phyloP scores from a whole-genome alignment of 2,329 filamentous ascomycete genomes.

The Waltergamsia citrina region DNA sequence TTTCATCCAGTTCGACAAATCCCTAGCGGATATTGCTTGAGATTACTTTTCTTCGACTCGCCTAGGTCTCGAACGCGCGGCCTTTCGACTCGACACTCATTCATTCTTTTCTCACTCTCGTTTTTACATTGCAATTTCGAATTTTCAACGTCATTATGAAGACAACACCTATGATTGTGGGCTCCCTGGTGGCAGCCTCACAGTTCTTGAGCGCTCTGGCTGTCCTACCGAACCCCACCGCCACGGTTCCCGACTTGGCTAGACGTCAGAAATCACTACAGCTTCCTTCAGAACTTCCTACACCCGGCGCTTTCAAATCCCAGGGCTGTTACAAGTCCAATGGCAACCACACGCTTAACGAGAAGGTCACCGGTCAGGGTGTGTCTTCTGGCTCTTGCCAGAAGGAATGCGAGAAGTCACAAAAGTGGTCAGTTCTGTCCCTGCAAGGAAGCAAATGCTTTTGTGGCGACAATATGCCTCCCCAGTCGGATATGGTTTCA shows the following conservation, averaged over 20 bases:
- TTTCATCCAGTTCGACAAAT: no score
- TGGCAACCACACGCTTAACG: slow-evolving; percentile 25
- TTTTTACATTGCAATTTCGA: no score
- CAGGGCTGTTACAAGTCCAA: slow-evolving; percentile 41
- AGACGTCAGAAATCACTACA: slow-evolving; percentile 13
- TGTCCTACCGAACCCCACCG: slow-evolving; percentile 5
- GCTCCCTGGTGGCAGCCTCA: slow-evolving; percentile 18
- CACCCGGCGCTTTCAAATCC: slow-evolving; percentile 25
- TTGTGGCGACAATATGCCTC: slow-evolving; percentile 63
- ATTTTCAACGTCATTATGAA: slow-evolving; percentile 19
- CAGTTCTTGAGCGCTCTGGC: slow-evolving; percentile 12
- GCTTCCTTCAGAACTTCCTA: slow-evolving; percentile 24
- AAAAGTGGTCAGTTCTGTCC: slow-evolving; percentile 49
- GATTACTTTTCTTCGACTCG: background rate
- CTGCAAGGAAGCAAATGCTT: slow-evolving; percentile 53
- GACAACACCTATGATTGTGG: slow-evolving; percentile 15
- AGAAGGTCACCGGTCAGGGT: slow-evolving; percentile 8
- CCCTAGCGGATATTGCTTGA: no score
- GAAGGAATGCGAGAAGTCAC: slow-evolving; percentile 24
- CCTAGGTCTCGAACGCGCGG: background rate
- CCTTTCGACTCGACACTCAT: no score
- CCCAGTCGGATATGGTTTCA: slow-evolving; percentile 36
- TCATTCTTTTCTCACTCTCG: no score
- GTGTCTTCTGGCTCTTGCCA: slow-evolving; percentile 32
- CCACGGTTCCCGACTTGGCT: slow-evolving; percentile 2